Conservation (phyloP, 495 filamentous ascomycete genomes). For the Pyrenopolyporus hunteri region DNA sequence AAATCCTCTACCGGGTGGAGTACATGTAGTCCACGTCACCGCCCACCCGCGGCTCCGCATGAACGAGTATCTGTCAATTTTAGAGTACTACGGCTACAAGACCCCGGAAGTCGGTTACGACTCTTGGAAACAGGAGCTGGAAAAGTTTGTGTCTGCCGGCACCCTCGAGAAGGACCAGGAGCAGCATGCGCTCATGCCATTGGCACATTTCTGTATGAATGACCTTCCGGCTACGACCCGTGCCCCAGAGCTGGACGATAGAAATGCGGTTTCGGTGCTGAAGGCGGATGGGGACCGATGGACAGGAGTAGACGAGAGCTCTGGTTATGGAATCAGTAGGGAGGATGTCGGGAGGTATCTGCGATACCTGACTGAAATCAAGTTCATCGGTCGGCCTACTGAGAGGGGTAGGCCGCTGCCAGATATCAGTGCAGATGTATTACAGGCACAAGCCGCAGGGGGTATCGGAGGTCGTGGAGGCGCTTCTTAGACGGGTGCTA, state of each 20-base stretch:
- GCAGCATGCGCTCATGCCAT: slow-evolving; percentile 79
- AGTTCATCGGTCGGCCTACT: slow-evolving; percentile 68
- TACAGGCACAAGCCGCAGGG: slow-evolving; percentile 56
- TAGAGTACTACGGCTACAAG: slow-evolving; percentile 79
- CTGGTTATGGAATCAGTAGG: slow-evolving; percentile 67
- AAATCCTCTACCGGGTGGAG: slow-evolving; percentile 60
- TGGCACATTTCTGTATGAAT: slow-evolving; percentile 82
- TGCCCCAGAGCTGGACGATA: slow-evolving; percentile 81
- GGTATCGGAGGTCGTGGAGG: slow-evolving; percentile 58
- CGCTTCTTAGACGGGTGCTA: slow-evolving; percentile 1
- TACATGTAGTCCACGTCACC: slow-evolving; percentile 70
- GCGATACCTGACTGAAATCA: slow-evolving; percentile 70
- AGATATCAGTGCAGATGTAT: slow-evolving; percentile 52
- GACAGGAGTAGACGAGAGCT: slow-evolving; percentile 67
- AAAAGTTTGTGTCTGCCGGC: slow-evolving; percentile 66
- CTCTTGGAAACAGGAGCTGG: slow-evolving; percentile 58
- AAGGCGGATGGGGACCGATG: slow-evolving; percentile 62
- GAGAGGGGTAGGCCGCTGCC: slow-evolving; percentile 57
- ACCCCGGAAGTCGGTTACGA: slow-evolving; percentile 72
- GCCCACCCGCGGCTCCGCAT: slow-evolving; percentile 79
- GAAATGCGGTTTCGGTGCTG: slow-evolving; percentile 69
- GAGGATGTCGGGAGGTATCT: slow-evolving; percentile 76
- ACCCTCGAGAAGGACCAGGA: slow-evolving; percentile 58
- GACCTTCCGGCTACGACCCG: slow-evolving; percentile 79
- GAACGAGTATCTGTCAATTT: slow-evolving; percentile 73